Percentiles rank a stretch among this genome's conserved stretches.
phyloP scores from a whole-genome alignment of 768 basidiomycete species.

The Phylloporus sp. region DNA sequence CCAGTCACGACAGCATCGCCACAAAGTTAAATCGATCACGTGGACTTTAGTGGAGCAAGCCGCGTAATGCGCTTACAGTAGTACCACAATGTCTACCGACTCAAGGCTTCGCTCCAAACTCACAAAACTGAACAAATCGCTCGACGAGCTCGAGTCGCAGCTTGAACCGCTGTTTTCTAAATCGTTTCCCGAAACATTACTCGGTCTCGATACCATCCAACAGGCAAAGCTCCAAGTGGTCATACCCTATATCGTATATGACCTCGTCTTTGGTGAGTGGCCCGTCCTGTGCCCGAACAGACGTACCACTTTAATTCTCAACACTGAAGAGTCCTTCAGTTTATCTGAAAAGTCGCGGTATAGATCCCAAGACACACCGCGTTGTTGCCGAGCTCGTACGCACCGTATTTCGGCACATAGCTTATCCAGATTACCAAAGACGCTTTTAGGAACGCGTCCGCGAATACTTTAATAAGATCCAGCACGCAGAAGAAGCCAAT shows the following conservation, averaged over 20 bases:
- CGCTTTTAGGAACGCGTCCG: constrained; percentile 61
- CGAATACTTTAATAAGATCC: constrained; percentile 81
- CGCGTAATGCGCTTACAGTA: too few species aligned
- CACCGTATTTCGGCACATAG: neutral
- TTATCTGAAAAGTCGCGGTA: constrained; percentile 74
- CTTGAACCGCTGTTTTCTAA: constrained; percentile 67
- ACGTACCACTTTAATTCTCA: too few species aligned
- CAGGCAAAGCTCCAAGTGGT: constrained; percentile 79
- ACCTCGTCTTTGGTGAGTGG: constrained; percentile 76
- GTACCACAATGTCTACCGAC: constrained; percentile 33
- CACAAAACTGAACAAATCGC: constrained; percentile 47
- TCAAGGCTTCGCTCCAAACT: constrained; percentile 40
- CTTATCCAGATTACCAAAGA: neutral
- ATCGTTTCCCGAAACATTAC: constrained; percentile 61
- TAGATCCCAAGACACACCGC: constrained; percentile 76
- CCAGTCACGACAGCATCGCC: constrained; percentile 7
- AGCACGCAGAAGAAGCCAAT: constrained; percentile 65
- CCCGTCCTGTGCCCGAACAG: too few species aligned
- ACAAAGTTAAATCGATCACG: constrained; percentile 7
- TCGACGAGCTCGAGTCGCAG: constrained; percentile 64
- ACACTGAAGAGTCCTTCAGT: constrained; percentile 40
- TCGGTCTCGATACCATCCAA: constrained; percentile 65
- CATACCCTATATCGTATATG: constrained; percentile 80
- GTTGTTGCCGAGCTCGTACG: constrained; percentile 57
- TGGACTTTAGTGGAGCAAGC: too few species aligned